Percentiles rank a stretch among this genome's conserved stretches.
Conservation (phyloP, 2,329 filamentous ascomycete species). For the Fusarium decemcellulare region DNA sequence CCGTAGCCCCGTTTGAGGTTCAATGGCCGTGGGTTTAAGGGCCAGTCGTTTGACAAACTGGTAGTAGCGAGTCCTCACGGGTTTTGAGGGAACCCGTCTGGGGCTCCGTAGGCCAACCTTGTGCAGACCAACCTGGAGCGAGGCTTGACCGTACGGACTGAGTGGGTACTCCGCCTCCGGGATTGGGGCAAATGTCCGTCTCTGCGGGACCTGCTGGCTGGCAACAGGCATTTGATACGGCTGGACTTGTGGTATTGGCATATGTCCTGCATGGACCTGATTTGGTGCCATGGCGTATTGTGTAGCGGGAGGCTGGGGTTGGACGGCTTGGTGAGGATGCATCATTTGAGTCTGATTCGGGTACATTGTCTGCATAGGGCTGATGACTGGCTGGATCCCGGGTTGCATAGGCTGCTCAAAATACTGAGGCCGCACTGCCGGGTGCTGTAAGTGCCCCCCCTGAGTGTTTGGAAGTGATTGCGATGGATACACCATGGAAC, state of each 20-base stretch:
- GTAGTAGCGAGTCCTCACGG: slow-evolving; percentile 61
- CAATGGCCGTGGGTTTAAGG: slow-evolving; percentile 59
- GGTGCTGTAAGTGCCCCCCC: slow-evolving; percentile 7
- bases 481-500: slow-evolving; percentile 29
- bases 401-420: slow-evolving; percentile 2
- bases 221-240: slow-evolving; percentile 15
- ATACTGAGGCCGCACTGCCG: slow-evolving; percentile 11
- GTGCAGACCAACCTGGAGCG: slow-evolving; percentile 61
- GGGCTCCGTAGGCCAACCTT: slow-evolving; percentile 65
- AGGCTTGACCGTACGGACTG: slow-evolving; percentile 57
- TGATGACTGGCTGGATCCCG: slow-evolving; percentile 12
- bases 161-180: slow-evolving; percentile 56
- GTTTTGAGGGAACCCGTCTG: slow-evolving; percentile 52
- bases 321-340: slow-evolving; percentile 10
- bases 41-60: slow-evolving; percentile 69
- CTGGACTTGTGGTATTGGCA: neutral
- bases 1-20: slow-evolving; percentile 55
- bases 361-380: slow-evolving; percentile 9
- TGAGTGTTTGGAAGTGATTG: slow-evolving; percentile 21
- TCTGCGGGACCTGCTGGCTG: neutral
- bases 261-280: slow-evolving; percentile 12
- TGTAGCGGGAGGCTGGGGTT: slow-evolving; percentile 10
- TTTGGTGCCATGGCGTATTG: slow-evolving; percentile 15
- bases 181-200: slow-evolving; percentile 26
- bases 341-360: slow-evolving; percentile 12